Percentiles rank a stretch among this genome's conserved stretches.
phyloP scores from a whole-genome alignment of 2,329 filamentous ascomycete genomes.

The Colletotrichum chrysophilum region DNA sequence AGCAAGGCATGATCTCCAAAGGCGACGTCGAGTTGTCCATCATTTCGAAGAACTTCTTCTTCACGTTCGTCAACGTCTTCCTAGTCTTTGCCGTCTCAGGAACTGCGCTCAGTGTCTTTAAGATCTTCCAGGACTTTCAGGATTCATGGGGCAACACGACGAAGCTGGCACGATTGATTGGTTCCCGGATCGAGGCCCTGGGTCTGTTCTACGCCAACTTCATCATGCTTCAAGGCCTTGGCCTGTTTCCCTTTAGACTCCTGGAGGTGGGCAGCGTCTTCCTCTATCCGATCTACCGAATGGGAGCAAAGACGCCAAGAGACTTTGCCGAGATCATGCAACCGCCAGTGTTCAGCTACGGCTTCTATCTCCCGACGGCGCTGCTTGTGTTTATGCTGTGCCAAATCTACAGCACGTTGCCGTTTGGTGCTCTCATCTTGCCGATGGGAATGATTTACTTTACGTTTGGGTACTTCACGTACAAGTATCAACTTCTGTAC shows the following conservation, averaged over 20 bases:
- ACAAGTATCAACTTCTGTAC: slow-evolving; percentile 97
- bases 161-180: slow-evolving; percentile 77
- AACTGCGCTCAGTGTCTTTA: slow-evolving; percentile 80
- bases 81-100: slow-evolving; percentile 90
- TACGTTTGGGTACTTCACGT: slow-evolving; percentile 81
- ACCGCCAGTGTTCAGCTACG: slow-evolving; percentile 91
- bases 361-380: slow-evolving; percentile 92
- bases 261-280: slow-evolving; percentile 87
- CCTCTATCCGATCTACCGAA: slow-evolving; percentile 80
- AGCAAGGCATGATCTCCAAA: slow-evolving; percentile 93
- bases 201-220: slow-evolving; percentile 91
- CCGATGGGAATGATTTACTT: slow-evolving; percentile 86
- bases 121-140: slow-evolving; percentile 74
- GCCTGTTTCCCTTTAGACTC: slow-evolving; percentile 89
- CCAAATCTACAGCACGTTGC: slow-evolving; percentile 89
- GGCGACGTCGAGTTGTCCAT: slow-evolving; percentile 93
- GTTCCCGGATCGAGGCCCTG: slow-evolving; percentile 74
- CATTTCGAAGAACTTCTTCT: slow-evolving; percentile 99
- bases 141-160: slow-evolving; percentile 81
- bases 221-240: slow-evolving; percentile 92
- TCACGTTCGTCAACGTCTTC: slow-evolving; percentile 99
- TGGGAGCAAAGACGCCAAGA: slow-evolving; percentile 84
- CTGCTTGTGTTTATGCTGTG: slow-evolving; percentile 95
- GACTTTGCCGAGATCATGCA: slow-evolving; percentile 84
- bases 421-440: slow-evolving; percentile 79